These are phyloP conservation scores for Amphicarpaea edgeworthii DNA, from an alignment of 306 rosid genomes.

Conservation along the genomic window DNA sequence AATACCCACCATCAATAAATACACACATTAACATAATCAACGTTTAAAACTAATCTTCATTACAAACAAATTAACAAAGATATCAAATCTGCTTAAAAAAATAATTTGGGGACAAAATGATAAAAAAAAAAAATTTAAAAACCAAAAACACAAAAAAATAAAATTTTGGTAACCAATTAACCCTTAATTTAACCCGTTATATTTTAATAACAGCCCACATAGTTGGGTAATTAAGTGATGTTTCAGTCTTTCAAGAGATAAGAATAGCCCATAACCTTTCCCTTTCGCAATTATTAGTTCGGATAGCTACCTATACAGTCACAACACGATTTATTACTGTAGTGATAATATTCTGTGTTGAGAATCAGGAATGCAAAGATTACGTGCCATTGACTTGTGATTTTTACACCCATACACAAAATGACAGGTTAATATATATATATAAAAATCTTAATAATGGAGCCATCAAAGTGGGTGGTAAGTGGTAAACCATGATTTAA, in stretches of 20 bases:
- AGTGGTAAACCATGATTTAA: not conserved
- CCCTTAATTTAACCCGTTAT: not conserved
- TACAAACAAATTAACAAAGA: too few relatives aligned
- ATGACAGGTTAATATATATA: not conserved
- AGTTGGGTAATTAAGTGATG: not conserved
- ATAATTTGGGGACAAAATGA: too few relatives aligned
- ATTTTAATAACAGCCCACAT: not conserved
- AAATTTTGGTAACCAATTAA: too few relatives aligned
- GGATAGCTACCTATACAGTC: not conserved
- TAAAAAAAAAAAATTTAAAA: too few relatives aligned
- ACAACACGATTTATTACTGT: not conserved
- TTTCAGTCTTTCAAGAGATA: not conserved
- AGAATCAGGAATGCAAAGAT: slow-evolving; percentile 10
- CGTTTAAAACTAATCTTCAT: too few relatives aligned
- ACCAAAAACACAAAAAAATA: too few relatives aligned
- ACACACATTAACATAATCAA: too few relatives aligned
- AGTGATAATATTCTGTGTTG: not conserved
- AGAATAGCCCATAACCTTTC: not conserved
- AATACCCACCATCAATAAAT: too few relatives aligned
- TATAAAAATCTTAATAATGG: not conserved
- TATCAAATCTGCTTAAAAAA: too few relatives aligned
- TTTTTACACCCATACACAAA: not conserved
- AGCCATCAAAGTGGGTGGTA: not conserved
- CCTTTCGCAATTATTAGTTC: not conserved
- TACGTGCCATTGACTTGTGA: not conserved